These are phyloP conservation scores for Afroboletus lepidellus DNA, from an alignment of 1,284 basidiomycete genomes.

Conservation along the genomic window DNA sequence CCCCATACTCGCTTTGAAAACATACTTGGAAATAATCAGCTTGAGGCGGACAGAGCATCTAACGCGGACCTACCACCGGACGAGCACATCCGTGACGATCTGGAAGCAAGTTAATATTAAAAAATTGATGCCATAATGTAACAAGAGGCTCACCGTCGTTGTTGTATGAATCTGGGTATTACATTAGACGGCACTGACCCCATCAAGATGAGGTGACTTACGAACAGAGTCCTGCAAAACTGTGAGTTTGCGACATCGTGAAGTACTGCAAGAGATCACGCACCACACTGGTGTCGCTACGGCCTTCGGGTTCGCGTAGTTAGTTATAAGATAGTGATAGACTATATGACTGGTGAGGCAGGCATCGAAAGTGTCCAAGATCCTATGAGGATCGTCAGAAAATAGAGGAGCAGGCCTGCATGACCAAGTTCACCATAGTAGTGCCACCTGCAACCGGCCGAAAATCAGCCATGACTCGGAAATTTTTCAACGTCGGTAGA, in stretches of 20 bases:
- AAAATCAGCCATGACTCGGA: not conserved
- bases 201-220: slow-evolving; percentile 25
- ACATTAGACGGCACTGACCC: not conserved
- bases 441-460: slow-evolving; percentile 1
- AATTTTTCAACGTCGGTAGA: not conserved
- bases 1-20: slow-evolving; percentile 44
- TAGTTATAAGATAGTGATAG: slow-evolving; percentile 52
- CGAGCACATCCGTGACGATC: slow-evolving; percentile 46
- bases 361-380: slow-evolving; percentile 52
- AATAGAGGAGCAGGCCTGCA: not conserved
- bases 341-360: slow-evolving; percentile 48
- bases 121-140: not conserved
- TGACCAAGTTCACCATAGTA: slow-evolving; percentile 20
- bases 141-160: slow-evolving; percentile 37
- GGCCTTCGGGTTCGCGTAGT: slow-evolving; percentile 45
- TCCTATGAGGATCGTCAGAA: slow-evolving; percentile 24
- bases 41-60: not conserved
- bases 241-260: not conserved
- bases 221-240: slow-evolving; percentile 42
- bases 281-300: slow-evolving; percentile 48
- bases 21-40: slow-evolving; percentile 26
- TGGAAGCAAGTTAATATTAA: slow-evolving; percentile 15
- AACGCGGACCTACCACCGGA: slow-evolving; percentile 32
- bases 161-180: slow-evolving; percentile 40
- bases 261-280: slow-evolving; percentile 16